Evolutionary conservation across 768 basidiomycete species (phyloP).

Genomic region (Termitomyces sp.): DNA sequence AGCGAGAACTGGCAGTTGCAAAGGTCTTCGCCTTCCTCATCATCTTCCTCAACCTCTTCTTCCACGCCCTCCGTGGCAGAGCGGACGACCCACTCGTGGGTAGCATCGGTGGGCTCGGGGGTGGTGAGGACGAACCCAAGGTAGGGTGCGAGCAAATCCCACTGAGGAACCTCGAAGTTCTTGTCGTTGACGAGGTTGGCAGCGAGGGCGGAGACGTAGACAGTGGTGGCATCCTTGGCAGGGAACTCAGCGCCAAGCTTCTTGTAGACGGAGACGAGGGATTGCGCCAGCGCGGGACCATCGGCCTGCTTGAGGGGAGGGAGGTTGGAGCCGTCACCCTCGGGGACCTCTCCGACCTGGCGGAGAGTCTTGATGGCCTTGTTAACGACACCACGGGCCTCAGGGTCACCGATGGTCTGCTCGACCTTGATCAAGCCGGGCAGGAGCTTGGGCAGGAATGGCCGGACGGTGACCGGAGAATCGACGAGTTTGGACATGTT

Average conservation of each 20-base stretch:
- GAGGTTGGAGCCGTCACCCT: conserved; percentile 88
- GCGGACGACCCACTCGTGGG: conserved; percentile 86
- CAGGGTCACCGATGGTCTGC: conserved; percentile 93
- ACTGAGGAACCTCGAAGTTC: conserved; percentile 87
- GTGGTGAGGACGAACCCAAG: conserved; percentile 60
- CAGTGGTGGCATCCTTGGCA: conserved; percentile 50
- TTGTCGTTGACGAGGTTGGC: conserved; percentile 85
- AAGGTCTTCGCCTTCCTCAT: conserved; percentile 97
- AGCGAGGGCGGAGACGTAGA: conserved; percentile 78
- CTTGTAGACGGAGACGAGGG: conserved; percentile 79
- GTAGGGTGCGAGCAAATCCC: conserved; percentile 81
- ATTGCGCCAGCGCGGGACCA: conserved; percentile 56
- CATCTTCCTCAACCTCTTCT: conserved; percentile 71
- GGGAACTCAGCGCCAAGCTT: conserved; percentile 65
- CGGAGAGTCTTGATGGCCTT: conserved; percentile 95
- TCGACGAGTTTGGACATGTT: conserved; percentile 99
- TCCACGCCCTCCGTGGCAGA: conserved; percentile 81
- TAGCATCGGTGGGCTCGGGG: conserved; percentile 63
- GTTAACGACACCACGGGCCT: conserved; percentile 90
- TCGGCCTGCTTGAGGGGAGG: conserved; percentile 82
- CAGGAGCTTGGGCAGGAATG: conserved; percentile 93
- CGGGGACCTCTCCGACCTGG: conserved; percentile 89
- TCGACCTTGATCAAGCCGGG: conserved; percentile 96
- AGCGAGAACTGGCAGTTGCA: conserved; percentile 99
- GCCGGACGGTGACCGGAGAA: conserved; percentile 90